phyloP scores from a whole-genome alignment of 2,329 filamentous ascomycete species.

The Trichoderma brevicompactum region DNA sequence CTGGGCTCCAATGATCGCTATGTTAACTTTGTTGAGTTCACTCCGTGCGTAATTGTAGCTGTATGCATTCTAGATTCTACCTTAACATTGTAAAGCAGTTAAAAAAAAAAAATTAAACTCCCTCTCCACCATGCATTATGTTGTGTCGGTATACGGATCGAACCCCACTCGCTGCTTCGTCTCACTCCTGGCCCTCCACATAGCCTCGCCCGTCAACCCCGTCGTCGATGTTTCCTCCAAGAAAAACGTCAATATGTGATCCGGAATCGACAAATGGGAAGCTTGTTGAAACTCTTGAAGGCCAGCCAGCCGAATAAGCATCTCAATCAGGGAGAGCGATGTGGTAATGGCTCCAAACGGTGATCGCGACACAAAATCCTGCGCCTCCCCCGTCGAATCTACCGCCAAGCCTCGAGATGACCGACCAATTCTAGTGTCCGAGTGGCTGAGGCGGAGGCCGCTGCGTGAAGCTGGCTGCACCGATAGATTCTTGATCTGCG shows the following conservation, averaged over 20 bases:
- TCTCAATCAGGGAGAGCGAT: conserved; percentile 79
- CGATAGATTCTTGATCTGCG: conserved; percentile 48
- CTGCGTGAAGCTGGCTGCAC: conserved; percentile 34
- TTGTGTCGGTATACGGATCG: conserved; percentile 58
- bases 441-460: neutral
- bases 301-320: conserved; percentile 81
- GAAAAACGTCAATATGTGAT: conserved; percentile 89
- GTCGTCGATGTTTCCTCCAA: conserved; percentile 65
- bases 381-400: conserved; percentile 31
- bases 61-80: neutral
- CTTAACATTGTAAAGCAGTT: neutral
- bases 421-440: neutral
- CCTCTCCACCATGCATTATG: neutral
- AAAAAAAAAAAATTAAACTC: neutral
- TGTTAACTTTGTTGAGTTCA: no score
- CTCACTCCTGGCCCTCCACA: conserved; percentile 50
- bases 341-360: conserved; percentile 58
- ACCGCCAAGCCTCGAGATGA: neutral
- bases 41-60: no score
- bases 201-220: conserved; percentile 52
- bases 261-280: conserved; percentile 85
- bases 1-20: no score
- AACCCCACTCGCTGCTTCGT: conserved; percentile 58
- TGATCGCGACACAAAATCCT: conserved; percentile 46
- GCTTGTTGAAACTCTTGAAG: conserved; percentile 91